Percentiles rank a stretch among this genome's conserved stretches.
Conservation (phyloP, 176 grass and related monocot species). For the Lolium multiflorum region DNA sequence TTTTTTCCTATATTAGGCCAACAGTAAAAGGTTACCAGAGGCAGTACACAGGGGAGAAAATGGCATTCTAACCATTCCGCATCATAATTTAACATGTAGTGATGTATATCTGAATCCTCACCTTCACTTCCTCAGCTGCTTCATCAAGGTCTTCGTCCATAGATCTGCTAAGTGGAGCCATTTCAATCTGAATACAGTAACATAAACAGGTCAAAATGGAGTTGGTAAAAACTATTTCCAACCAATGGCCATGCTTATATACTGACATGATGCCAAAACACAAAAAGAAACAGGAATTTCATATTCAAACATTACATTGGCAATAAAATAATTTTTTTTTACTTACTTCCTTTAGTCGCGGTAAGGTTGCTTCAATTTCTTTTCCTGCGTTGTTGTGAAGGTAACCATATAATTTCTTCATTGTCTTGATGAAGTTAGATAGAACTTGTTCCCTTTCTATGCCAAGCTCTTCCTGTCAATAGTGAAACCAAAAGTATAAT, state of each 20-base stretch:
- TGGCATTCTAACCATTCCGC: not conserved
- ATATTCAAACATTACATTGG: not conserved
- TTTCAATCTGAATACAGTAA: slow-evolving; percentile 59
- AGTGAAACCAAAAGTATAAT: slow-evolving; percentile 32
- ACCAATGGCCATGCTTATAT: not conserved
- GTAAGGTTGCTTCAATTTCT: slow-evolving; percentile 78
- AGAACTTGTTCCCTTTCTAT: slow-evolving; percentile 94
- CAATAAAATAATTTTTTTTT: slow-evolving; percentile 11
- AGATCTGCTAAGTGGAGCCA: slow-evolving; percentile 76
- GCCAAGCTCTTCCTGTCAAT: slow-evolving; percentile 75
- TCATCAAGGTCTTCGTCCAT: slow-evolving; percentile 94
- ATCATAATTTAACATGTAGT: not conserved
- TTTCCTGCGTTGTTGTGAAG: slow-evolving; percentile 70
- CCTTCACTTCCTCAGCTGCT: slow-evolving; percentile 80
- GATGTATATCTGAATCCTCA: slow-evolving; percentile 42
- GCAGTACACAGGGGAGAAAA: no score
- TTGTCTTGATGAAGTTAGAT: slow-evolving; percentile 88
- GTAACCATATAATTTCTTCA: slow-evolving; percentile 79
- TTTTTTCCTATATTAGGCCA: slow-evolving; percentile 63
- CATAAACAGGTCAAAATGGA: slow-evolving; percentile 10
- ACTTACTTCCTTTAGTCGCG: slow-evolving; percentile 85
- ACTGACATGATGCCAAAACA: not conserved
- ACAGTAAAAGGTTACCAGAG: not conserved
- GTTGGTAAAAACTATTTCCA: not conserved
- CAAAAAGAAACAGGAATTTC: not conserved